Evolutionary conservation across 768 basidiomycete genomes (phyloP), one percentile per base, ranked within the genome.

Genomic region (Rhodotorula kratochvilovae): DNA sequence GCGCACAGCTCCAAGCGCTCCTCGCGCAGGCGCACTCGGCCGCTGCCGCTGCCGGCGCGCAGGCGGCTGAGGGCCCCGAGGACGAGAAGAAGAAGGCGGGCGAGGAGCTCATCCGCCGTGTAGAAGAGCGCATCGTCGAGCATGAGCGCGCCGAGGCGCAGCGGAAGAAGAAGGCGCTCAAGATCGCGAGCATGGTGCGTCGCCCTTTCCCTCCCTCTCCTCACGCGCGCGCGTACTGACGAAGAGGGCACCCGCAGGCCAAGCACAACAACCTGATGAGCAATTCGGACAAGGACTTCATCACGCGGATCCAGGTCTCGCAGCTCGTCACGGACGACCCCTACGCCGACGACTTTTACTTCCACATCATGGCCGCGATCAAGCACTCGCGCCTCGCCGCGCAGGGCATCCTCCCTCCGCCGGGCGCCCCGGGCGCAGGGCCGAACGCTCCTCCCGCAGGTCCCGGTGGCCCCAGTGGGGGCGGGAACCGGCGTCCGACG

Each of bases 231-330:
- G 11, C 1, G 15, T 7, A 2, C 57, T 42, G 25, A n/a, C 25
- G 2, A 8, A 29, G n/a, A n/a, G n/a, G 15, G 16, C 29, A 25
- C 39, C 6, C 25, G 15, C 63, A 92, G 92, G 87, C 92, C 70
- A 87, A 90, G 70, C 93, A 93, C 78, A 95, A 95, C 76, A 91
- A 93, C 80, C 84, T 94, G 48, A 95, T 95, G 92, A 92, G 92
- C 6, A 92, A 93, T 81, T 93, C 91, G 19, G 96, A 99, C 84
- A 98, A 98, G 82, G 96, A 98, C 79, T 99, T 98, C 79, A 98
- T 99, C 81, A 98, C 96, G 46, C 88, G 96, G 35, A 98, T 99
- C 73, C 96, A 99, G 80, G 91, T 99, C 45, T 97, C 95, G 3
- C 96, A 98, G 78, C 89, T 98, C 53, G 93, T 96, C 55, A 95